Conservation (phyloP, 2,329 filamentous ascomycete species). For the Colletotrichum eremochloae region DNA sequence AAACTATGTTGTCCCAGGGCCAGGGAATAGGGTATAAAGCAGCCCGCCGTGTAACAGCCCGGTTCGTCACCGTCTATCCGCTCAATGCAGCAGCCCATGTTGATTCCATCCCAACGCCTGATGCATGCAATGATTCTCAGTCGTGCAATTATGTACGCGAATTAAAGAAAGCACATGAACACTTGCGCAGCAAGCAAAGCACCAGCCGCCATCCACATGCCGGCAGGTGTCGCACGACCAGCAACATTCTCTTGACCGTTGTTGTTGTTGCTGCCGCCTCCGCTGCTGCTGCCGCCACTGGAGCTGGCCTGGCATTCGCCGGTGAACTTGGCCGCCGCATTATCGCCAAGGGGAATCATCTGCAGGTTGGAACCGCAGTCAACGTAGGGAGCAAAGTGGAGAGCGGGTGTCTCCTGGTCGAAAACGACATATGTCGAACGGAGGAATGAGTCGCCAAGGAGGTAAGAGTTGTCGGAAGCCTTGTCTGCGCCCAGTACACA, state of each 20-base stretch:
- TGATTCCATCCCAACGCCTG: constrained; percentile 31
- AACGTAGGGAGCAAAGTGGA: constrained; percentile 46
- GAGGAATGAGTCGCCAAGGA: constrained; percentile 61
- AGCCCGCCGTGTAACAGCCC: constrained; percentile 25
- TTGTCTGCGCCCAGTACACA: constrained; percentile 62
- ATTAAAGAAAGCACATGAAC: constrained; percentile 35
- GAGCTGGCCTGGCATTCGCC: constrained; percentile 44
- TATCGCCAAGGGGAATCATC: constrained; percentile 44
- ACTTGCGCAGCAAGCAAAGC: constrained; percentile 29
- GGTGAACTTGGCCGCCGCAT: constrained; percentile 43
- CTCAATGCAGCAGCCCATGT: constrained; percentile 23
- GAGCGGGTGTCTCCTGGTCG: constrained; percentile 46
- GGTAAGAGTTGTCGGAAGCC: constrained; percentile 50
- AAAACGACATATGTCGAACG: constrained; percentile 59
- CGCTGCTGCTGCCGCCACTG: constrained; percentile 13
- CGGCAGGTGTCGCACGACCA: constrained; percentile 24
- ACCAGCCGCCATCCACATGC: constrained; percentile 24
- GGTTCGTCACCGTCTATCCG: constrained; percentile 19
- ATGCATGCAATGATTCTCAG: constrained; percentile 27
- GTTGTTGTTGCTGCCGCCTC: not conserved
- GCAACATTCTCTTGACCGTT: constrained; percentile 27
- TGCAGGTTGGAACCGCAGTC: constrained; percentile 47
- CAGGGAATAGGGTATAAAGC: constrained; percentile 37
- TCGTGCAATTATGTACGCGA: constrained; percentile 28
- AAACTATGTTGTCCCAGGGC: constrained; percentile 33